Evolutionary conservation across 202 grass and related monocot species (phyloP), one percentile per base, ranked within the genome.

Genomic region (Dendrocalamus latiflorus): DNA sequence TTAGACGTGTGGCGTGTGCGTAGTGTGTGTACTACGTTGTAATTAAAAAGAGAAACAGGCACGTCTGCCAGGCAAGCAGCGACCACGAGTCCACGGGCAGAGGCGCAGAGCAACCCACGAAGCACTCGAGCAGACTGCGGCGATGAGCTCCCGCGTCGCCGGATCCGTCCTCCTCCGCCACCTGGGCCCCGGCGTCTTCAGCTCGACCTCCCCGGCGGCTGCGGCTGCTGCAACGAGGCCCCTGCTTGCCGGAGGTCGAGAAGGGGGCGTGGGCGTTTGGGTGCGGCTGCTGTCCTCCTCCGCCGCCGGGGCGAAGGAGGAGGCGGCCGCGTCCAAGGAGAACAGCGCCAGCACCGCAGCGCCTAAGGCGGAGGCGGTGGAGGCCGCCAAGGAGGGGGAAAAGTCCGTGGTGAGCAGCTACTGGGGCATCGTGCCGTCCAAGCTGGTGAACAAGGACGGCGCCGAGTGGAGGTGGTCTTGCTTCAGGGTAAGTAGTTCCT

Each of bases 401-500:
- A 77, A 78, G 12, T 47, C 76, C 70, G 86, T 75, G 61, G 65
- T 63, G 47, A 73, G 66, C 51, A 94, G 85, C 89, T 97, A 97
- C 80, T 97, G 91, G 94, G 94, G 91, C 20, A 74, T 97, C 50
- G 39, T 24, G 68, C 67, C 80, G 20, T 37, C 83, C 18, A 87
- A 86, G 81, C 80, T 94, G 22, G 64, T 75, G 48, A 89, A 20
- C 77, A 89, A 97, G 76, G 90, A 97, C 25, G 91, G 94, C 77
- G 89, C 62, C 44, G 91, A 90, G 74, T 97, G 94, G 94, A 92
- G 36, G 75, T 97, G 94, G 94, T 76, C 90, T 26, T 94, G 92
- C 88, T 97, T 97, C 80, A 97, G 51, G 90, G 92, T 97, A 72
- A 59, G 42, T 44, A 12, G 8, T 4, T 30, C 15, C n/a, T n/a